A percentile compares a stretch with the other conserved stretches of the same genome.
phyloP scores from a whole-genome alignment of 306 rosid genomes.

The Cicer bijugum region DNA sequence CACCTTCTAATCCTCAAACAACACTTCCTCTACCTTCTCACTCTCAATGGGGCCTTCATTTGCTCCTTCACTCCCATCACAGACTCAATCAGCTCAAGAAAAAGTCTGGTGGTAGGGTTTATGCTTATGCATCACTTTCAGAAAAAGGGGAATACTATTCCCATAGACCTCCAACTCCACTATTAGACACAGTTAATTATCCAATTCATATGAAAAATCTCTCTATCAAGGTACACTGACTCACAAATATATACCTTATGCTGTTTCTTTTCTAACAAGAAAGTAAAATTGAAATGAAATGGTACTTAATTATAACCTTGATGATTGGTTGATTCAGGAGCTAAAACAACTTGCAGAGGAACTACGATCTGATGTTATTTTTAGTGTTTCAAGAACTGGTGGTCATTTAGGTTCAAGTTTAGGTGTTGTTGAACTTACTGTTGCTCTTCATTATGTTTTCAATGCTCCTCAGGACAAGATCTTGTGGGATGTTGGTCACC shows the following conservation, averaged over 20 bases:
- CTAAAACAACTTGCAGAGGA: conserved; percentile 91
- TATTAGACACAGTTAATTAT: conserved; percentile 83
- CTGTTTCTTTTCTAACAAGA: too few species aligned
- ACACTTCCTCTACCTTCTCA: conserved; percentile 41
- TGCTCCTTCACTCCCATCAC: conserved; percentile 44
- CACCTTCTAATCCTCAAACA: conserved; percentile 46
- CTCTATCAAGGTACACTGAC: conserved; percentile 69
- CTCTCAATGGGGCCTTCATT: conserved; percentile 52
- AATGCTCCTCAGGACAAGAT: conserved; percentile 87
- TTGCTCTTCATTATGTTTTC: conserved; percentile 94
- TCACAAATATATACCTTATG: too few species aligned
- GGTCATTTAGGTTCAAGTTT: conserved; percentile 96
- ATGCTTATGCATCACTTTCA: conserved; percentile 80
- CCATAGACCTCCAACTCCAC: conserved; percentile 88
- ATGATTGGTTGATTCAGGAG: conserved; percentile 60
- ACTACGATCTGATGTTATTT: conserved; percentile 89
- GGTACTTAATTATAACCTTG: background rate
- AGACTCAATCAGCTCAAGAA: conserved; percentile 68
- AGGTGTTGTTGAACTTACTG: conserved; percentile 96
- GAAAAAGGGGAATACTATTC: conserved; percentile 75
- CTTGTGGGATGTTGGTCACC: conserved; percentile 98
- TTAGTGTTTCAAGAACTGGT: conserved; percentile 95
- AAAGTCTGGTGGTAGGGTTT: conserved; percentile 57
- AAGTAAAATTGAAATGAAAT: too few species aligned
- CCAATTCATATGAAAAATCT: conserved; percentile 97